Conservation (phyloP, 148 eudicot species). For the Rhododendron simsii region DNA sequence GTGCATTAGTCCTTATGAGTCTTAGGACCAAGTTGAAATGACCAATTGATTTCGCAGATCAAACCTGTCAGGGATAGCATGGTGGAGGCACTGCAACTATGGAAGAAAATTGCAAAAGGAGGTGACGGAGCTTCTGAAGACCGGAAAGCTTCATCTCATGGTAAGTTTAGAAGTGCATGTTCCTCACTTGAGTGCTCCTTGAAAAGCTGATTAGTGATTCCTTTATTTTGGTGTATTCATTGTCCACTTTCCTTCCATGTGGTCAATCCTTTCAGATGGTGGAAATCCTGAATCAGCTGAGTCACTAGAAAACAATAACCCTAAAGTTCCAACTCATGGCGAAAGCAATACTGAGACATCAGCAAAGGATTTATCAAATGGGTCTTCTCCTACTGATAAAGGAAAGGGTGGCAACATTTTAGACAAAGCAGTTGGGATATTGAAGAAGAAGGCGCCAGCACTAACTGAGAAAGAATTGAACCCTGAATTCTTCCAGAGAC, state of each 20-base stretch:
- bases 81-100: slow-evolving; percentile 78
- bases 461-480: slow-evolving; percentile 80
- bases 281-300: slow-evolving; percentile 40
- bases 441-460: slow-evolving; percentile 78
- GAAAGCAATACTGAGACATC: slow-evolving; percentile 37
- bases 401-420: slow-evolving; percentile 44
- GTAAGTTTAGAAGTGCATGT: slow-evolving; percentile 24
- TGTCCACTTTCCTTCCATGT: background rate
- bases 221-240: background rate
- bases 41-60: slow-evolving; percentile 43
- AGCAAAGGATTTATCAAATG: slow-evolving; percentile 43
- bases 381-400: slow-evolving; percentile 39
- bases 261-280: slow-evolving; percentile 37
- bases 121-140: slow-evolving; percentile 54
- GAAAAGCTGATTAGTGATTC: background rate
- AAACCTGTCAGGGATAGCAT: slow-evolving; percentile 97
- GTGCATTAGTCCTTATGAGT: background rate
- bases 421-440: slow-evolving; percentile 70
- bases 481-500: slow-evolving; percentile 93
- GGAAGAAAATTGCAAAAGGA: slow-evolving; percentile 73
- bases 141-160: slow-evolving; percentile 42
- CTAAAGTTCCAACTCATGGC: slow-evolving; percentile 22
- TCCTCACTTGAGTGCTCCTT: slow-evolving; percentile 9
- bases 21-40: background rate
- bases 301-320: slow-evolving; percentile 34